phyloP scores from a whole-genome alignment of 1,284 basidiomycete genomes.

The Ceratobasidium theobromae region DNA sequence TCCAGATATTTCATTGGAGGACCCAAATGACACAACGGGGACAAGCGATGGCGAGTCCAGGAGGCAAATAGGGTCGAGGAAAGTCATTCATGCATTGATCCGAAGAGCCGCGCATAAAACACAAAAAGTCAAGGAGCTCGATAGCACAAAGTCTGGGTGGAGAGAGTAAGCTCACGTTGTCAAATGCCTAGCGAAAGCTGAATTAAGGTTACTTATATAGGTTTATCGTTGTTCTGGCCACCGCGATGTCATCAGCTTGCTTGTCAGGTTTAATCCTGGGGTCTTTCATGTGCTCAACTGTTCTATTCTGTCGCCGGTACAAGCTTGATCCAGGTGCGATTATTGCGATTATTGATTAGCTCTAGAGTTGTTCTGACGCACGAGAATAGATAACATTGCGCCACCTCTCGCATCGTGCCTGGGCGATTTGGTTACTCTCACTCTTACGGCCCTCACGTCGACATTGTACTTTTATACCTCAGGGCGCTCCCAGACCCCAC shows the following conservation, averaged over 20 bases:
- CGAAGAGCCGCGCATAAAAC: constrained; percentile 16
- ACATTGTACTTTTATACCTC: constrained; percentile 36
- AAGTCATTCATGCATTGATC: neutral
- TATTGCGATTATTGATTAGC: neutral
- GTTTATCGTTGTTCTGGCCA: constrained; percentile 82
- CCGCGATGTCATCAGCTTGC: constrained; percentile 86
- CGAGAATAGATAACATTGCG: constrained; percentile 81
- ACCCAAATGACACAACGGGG: neutral
- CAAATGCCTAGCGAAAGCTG: constrained; percentile 32
- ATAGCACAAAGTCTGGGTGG: constrained; percentile 49
- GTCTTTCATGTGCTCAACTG: constrained; percentile 87
- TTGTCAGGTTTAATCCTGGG: constrained; percentile 80
- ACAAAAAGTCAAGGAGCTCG: constrained; percentile 32
- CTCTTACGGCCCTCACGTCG: constrained; percentile 69
- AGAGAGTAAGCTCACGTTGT: constrained; percentile 50
- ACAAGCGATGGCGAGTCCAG: constrained; percentile 4
- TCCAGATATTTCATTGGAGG: constrained; percentile 36
- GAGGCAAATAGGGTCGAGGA: constrained; percentile 3
- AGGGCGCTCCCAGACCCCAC: constrained; percentile 1
- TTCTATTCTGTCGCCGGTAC: constrained; percentile 75
- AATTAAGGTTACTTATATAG: constrained; percentile 44
- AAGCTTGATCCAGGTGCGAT: constrained; percentile 79
- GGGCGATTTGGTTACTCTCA: constrained; percentile 88
- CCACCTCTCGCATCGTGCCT: constrained; percentile 91
- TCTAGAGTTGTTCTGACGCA: neutral